phyloP scores from a whole-genome alignment of 2,329 filamentous ascomycete species.

The Microsporum audouinii region DNA sequence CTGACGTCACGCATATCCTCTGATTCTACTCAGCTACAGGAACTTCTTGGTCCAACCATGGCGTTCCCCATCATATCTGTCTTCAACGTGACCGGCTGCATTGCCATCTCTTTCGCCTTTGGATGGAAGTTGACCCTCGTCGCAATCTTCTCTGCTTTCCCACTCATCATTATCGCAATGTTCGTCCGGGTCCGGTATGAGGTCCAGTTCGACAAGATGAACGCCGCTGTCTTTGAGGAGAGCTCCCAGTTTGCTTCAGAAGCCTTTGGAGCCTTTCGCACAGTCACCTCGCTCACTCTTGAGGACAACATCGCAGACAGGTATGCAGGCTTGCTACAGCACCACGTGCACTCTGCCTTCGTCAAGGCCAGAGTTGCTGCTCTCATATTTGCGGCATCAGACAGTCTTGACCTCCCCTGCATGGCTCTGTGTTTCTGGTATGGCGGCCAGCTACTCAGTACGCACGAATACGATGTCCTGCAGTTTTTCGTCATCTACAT shows the following conservation, averaged over 20 bases:
- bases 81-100: conserved; percentile 53
- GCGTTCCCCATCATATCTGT: conserved; percentile 48
- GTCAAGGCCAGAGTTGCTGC: conserved; percentile 51
- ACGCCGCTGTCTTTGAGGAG: conserved; percentile 55
- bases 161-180: conserved; percentile 39
- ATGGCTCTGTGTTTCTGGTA: conserved; percentile 56
- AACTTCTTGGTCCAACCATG: conserved; percentile 39
- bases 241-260: conserved; percentile 66
- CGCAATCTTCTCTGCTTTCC: conserved; percentile 48
- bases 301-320: conserved; percentile 53
- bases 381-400: conserved; percentile 56
- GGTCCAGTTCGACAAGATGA: conserved; percentile 56
- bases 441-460: conserved; percentile 48
- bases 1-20: conserved; percentile 39
- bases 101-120: conserved; percentile 58
- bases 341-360: conserved; percentile 50
- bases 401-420: conserved; percentile 52
- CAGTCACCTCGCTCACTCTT: conserved; percentile 58
- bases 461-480: conserved; percentile 36
- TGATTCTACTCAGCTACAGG: conserved; percentile 41
- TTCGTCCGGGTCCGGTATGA: conserved; percentile 51
- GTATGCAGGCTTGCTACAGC: conserved; percentile 48
- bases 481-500: conserved; percentile 52
- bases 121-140: conserved; percentile 69
- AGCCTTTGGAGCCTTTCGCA: conserved; percentile 61